Evolutionary conservation across 2,329 filamentous ascomycete species (phyloP), one percentile per base, ranked within the genome.

Genomic region (Ophiosphaerella narmari): DNA sequence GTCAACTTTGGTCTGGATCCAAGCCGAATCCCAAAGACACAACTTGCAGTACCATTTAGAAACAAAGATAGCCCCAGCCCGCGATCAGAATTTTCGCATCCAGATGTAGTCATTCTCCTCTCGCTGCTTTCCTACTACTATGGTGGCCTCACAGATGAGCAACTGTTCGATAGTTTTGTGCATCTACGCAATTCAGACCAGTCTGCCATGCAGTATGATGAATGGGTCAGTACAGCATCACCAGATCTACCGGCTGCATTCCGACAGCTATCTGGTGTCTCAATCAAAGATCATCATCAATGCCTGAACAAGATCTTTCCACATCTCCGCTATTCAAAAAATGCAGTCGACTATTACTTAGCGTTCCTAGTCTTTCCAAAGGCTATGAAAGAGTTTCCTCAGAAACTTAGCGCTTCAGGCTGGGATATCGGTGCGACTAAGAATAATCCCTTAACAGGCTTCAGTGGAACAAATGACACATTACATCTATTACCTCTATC

Each of bases 41-140:
- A 53, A n/a, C 62, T 73, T 3, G 71, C 67, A 0, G 87, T 90
- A 0, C 87, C 87, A 0, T 90, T 80, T 41, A 77, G 82, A 9
- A 84, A 85, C 0, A 89, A 90, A 48, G 87, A 86, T 2, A 75
- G 79, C 0, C 86, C 87, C 0, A 81, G 80, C 0, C 79, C 82
- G 0, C 78, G 83, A 5, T 82, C 86, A 0, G 87, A 90, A 57
- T 90, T 82, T 62, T 83, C 85, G 0, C 86, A 91, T 55, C 85
- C 86, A 0, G 82, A 91, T 57, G 84, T 88, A 0, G 78, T 82
- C 0, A 86, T 90, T 2, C 31, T 85, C 0, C 74, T 91, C 1
- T 90, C 87, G 0, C 85, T 82, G 11, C 70, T 91, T 0, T 78
- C 81, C 0, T 89, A 87, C 59, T 91, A 91, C 59, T 87, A 89